These are phyloP conservation scores for Clavispora phyllophila DNA, from an alignment of 805 yeast species.

Conservation along the genomic window DNA sequence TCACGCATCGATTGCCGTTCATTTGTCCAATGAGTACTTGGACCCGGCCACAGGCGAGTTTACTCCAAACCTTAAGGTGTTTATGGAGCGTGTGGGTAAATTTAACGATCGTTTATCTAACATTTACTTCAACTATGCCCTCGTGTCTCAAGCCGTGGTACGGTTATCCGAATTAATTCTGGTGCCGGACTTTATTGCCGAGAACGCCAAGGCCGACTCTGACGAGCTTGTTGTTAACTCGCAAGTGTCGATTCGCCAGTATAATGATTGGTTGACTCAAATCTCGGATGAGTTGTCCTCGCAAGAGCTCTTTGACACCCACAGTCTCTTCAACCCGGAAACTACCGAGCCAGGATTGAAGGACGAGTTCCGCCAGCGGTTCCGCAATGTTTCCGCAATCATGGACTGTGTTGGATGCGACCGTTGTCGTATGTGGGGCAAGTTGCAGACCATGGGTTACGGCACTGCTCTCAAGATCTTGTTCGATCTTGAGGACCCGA, in stretches of 20 bases:
- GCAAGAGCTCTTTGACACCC: conserved; percentile 42
- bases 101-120: conserved; percentile 86
- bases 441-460: conserved; percentile 93
- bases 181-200: conserved; percentile 22
- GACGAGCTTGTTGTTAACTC: conserved; percentile 28
- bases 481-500: conserved; percentile 64
- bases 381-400: conserved; percentile 82
- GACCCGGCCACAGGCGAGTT: conserved; percentile 64
- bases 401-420: conserved; percentile 99
- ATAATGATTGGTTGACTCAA: conserved; percentile 6
- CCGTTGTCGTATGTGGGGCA: conserved; percentile 97
- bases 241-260: conserved; percentile 31
- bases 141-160: conserved; percentile 74
- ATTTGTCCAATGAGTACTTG: conserved; percentile 74
- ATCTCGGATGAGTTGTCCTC: conserved; percentile 10
- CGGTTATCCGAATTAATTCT: conserved; percentile 41
- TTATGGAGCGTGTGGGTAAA: conserved; percentile 86
- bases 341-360: conserved; percentile 53
- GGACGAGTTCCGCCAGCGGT: conserved; percentile 79
- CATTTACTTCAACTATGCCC: conserved; percentile 86
- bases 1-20: conserved; percentile 95
- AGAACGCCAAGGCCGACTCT: conserved; percentile 11
- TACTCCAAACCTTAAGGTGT: conserved; percentile 76
- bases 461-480: conserved; percentile 92
- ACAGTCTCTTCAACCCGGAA: conserved; percentile 41